Evolutionary conservation across 176 grass and related monocot species (phyloP).

Genomic region (Triticum urartu): DNA sequence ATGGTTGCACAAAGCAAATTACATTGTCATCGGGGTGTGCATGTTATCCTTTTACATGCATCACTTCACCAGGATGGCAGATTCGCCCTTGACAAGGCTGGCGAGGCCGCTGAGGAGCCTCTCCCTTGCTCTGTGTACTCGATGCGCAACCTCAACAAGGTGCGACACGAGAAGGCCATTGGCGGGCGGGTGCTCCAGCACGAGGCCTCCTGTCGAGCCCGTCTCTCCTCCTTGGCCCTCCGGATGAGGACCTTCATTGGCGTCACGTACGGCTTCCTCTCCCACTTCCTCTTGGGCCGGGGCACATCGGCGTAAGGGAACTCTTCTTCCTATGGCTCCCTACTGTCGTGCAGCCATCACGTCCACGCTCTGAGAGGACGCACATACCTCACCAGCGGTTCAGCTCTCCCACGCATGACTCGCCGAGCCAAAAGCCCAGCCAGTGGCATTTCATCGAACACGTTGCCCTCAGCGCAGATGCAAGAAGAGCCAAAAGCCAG

Average conservation of each 20-base stretch:
- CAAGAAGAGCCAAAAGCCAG: too few species aligned
- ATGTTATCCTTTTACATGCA: conserved; percentile 35
- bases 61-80: conserved; percentile 37
- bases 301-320: conserved; percentile 45
- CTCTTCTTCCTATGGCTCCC: background rate
- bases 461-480: background rate
- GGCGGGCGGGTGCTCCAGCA: conserved; percentile 53
- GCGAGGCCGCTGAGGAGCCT: conserved; percentile 37
- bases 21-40: background rate
- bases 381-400: background rate
- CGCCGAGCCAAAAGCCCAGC: background rate
- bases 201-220: conserved; percentile 39
- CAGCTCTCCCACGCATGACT: background rate
- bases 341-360: background rate
- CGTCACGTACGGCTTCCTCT: conserved; percentile 62
- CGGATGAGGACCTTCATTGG: conserved; percentile 64
- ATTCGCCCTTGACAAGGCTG: conserved; percentile 41
- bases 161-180: conserved; percentile 60
- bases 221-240: conserved; percentile 62
- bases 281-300: conserved; percentile 48
- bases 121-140: conserved; percentile 52
- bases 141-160: conserved; percentile 49
- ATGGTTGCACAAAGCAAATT: background rate
- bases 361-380: background rate
- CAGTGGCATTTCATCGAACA: conserved; percentile 12